Evolutionary conservation across 2,329 filamentous ascomycete genomes (phyloP).

Genomic region (Huntiella bhutanensis): DNA sequence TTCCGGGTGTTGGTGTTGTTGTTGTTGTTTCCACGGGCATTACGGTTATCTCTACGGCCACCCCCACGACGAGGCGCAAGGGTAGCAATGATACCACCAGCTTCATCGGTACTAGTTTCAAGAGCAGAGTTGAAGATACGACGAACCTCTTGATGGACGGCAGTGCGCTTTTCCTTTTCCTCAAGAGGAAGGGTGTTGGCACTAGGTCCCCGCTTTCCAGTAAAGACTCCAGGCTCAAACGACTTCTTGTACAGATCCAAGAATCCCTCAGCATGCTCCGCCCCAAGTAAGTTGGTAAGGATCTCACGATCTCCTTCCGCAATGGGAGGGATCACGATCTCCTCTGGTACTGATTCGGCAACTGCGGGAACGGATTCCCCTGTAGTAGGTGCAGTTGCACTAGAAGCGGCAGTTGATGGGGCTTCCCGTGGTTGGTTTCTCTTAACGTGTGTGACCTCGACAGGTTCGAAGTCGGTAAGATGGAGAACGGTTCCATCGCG

Average conservation of each 20-base stretch:
- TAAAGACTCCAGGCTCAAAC: constrained; percentile 16
- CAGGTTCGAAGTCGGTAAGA: constrained; percentile 24
- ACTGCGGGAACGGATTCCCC: constrained; percentile 14
- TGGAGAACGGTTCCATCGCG: constrained; percentile 60
- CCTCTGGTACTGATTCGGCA: background rate
- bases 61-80: constrained; percentile 31
- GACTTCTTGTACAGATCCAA: constrained; percentile 23
- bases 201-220: constrained; percentile 16
- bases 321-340: constrained; percentile 13
- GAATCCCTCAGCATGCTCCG: constrained; percentile 22
- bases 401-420: constrained; percentile 8
- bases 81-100: constrained; percentile 44
- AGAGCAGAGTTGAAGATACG: constrained; percentile 62
- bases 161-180: constrained; percentile 26
- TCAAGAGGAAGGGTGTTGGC: constrained; percentile 24
- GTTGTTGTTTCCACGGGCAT: constrained; percentile 7
- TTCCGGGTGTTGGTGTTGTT: constrained; percentile 4
- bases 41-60: constrained; percentile 5
- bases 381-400: constrained; percentile 15
- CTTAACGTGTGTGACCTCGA: constrained; percentile 9
- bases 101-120: constrained; percentile 47
- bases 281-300: constrained; percentile 23
- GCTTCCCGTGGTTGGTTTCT: background rate
- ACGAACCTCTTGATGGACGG: constrained; percentile 45
- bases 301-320: constrained; percentile 18